These are phyloP conservation scores for Chara braunii DNA, from an alignment of 139 green algal genomes.

Conservation along the genomic window DNA sequence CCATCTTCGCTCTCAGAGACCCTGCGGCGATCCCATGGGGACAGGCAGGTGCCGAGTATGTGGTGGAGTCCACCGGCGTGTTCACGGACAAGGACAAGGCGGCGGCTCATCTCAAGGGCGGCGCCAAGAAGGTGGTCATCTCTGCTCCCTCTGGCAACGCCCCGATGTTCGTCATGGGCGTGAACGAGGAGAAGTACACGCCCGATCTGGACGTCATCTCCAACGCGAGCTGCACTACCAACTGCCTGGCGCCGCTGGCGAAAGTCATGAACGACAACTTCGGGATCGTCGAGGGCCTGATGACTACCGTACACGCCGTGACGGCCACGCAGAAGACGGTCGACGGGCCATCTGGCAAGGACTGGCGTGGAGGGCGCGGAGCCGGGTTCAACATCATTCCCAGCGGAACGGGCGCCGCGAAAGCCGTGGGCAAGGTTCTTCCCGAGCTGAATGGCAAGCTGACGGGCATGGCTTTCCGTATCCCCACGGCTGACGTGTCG, in stretches of 20 bases:
- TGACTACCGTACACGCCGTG: conserved; percentile 89
- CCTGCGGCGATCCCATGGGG: conserved; percentile 79
- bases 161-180: conserved; percentile 74
- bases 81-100: conserved; percentile 31
- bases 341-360: conserved; percentile 88
- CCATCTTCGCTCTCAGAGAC: conserved; percentile 65
- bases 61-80: conserved; percentile 86
- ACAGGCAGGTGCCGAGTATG: conserved; percentile 65
- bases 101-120: conserved; percentile 43
- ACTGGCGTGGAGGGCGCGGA: conserved; percentile 87
- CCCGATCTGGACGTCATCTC: conserved; percentile 45
- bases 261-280: conserved; percentile 65
- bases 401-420: conserved; percentile 89
- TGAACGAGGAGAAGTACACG: conserved; percentile 51
- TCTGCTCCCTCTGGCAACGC: conserved; percentile 77
- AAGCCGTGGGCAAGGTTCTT: conserved; percentile 78
- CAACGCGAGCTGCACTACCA: conserved; percentile 56
- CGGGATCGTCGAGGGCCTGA: conserved; percentile 61
- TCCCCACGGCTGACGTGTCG: conserved; percentile 88
- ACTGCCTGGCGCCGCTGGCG: conserved; percentile 53
- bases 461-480: conserved; percentile 96
- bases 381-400: conserved; percentile 94
- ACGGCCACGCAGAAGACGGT: conserved; percentile 96
- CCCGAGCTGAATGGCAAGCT: conserved; percentile 95
- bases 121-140: conserved; percentile 97